Conservation (phyloP, 345 rosid genomes). For the Gossypium longicalyx region DNA sequence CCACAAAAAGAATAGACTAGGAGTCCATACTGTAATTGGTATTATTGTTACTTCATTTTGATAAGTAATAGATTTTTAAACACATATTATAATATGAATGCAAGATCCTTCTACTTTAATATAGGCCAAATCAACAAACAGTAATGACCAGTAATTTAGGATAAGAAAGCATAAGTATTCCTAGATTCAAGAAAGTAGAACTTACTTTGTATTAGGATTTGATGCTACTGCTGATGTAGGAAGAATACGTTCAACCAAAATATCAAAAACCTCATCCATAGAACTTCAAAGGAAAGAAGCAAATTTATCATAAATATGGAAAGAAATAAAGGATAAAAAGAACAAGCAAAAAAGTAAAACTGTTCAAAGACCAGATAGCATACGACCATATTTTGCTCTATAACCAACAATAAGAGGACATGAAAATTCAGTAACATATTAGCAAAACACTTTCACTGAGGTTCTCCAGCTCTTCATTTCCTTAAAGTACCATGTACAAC, state of each 20-base stretch:
- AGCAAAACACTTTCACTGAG: background rate
- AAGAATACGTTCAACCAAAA: conserved; percentile 58
- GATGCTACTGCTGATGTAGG: conserved; percentile 57
- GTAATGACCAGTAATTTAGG: background rate
- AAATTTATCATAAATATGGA: background rate
- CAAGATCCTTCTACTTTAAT: background rate
- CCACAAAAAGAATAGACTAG: background rate
- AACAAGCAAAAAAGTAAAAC: background rate
- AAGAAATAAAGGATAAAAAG: background rate
- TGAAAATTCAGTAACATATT: conserved; percentile 3
- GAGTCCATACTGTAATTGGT: background rate
- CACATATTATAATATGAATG: background rate
- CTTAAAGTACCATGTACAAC: background rate
- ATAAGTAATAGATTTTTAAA: background rate
- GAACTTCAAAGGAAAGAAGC: conserved; percentile 33
- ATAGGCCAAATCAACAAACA: background rate
- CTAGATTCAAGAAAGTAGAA: conserved; percentile 10
- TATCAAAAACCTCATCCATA: conserved; percentile 80
- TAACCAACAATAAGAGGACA: conserved; percentile 1
- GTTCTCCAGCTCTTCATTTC: background rate
- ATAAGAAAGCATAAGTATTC: background rate
- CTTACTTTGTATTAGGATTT: conserved; percentile 57
- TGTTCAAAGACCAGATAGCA: background rate
- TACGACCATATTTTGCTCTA: background rate
- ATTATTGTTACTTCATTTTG: background rate